A percentile compares a stretch with the other conserved stretches of the same genome.
Evolutionary conservation across 2,329 filamentous ascomycete genomes (phyloP).

Genomic region (Penicillium rolfsii): DNA sequence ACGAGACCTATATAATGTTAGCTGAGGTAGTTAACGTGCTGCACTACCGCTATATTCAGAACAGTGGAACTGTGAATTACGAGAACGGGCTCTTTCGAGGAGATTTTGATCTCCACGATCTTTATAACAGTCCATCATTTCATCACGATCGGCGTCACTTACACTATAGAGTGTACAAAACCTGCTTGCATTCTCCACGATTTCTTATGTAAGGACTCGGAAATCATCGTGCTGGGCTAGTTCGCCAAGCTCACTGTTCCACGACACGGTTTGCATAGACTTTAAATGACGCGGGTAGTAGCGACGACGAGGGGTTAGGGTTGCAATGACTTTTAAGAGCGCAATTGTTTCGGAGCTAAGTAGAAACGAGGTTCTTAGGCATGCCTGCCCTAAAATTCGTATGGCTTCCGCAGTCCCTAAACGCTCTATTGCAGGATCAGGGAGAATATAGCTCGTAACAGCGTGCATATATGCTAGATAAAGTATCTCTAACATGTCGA

Average conservation of each 20-base stretch:
- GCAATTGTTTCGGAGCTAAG: conserved; percentile 15
- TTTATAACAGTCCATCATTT: conserved; percentile 4
- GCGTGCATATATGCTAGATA: conserved; percentile 40
- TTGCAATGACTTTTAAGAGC: conserved; percentile 26
- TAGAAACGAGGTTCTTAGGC: conserved; percentile 18
- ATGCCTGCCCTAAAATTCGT: conserved; percentile 23
- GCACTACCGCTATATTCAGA: conserved; percentile 14
- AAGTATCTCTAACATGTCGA: conserved; percentile 25
- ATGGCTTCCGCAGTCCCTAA: conserved; percentile 39
- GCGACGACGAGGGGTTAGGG: conserved; percentile 30
- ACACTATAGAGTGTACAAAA: conserved; percentile 19
- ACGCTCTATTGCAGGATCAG: conserved; percentile 35
- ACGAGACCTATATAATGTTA: conserved; percentile 10
- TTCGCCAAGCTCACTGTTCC: conserved; percentile 24
- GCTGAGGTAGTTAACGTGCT: not conserved
- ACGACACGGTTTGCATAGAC: conserved; percentile 30
- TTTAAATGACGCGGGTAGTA: conserved; percentile 33
- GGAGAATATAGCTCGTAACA: conserved; percentile 34
- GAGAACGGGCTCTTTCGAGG: conserved; percentile 21
- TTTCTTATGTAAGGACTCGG: conserved; percentile 16
- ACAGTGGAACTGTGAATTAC: conserved; percentile 12
- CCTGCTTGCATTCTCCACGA: conserved; percentile 15
- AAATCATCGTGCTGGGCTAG: conserved; percentile 29
- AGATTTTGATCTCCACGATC: conserved; percentile 22
- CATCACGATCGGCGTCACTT: conserved; percentile 1